Conservation (phyloP, 495 filamentous ascomycete genomes). For the Xylaria venustula region DNA sequence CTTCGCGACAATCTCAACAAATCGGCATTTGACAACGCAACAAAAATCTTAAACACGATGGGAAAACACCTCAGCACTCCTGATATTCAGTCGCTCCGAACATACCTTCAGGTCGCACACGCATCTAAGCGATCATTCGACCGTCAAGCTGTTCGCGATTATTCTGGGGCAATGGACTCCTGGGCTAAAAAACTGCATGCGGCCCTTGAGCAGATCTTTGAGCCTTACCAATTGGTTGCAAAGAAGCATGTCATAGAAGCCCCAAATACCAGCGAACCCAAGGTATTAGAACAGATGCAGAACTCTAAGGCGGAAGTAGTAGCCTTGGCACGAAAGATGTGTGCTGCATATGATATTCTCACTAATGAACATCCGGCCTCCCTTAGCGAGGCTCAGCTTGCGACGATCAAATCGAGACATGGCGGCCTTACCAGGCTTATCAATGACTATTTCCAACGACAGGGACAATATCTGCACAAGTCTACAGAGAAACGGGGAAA, state of each 20-base stretch:
- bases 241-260: constrained; percentile 23
- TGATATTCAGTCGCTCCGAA: constrained; percentile 41
- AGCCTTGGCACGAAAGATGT: constrained; percentile 41
- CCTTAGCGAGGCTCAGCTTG: background rate
- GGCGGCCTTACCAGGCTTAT: constrained; percentile 26
- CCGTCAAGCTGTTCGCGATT: constrained; percentile 9
- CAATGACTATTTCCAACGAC: constrained; percentile 15
- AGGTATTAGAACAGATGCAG: constrained; percentile 4
- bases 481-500: background rate
- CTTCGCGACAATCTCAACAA: constrained; percentile 67
- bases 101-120: constrained; percentile 40
- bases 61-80: constrained; percentile 33
- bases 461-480: background rate
- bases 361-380: background rate
- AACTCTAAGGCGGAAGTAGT: constrained; percentile 32
- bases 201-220: constrained; percentile 41
- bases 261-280: constrained; percentile 14
- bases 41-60: constrained; percentile 60
- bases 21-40: constrained; percentile 57
- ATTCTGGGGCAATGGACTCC: constrained; percentile 15
- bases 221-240: constrained; percentile 30
- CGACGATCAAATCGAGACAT: constrained; percentile 23
- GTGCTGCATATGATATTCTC: constrained; percentile 35
- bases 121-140: constrained; percentile 26
- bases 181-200: constrained; percentile 33